These are phyloP conservation scores for Ettlia oleoabundans DNA, from an alignment of 139 green algal species.

Conservation along the genomic window DNA sequence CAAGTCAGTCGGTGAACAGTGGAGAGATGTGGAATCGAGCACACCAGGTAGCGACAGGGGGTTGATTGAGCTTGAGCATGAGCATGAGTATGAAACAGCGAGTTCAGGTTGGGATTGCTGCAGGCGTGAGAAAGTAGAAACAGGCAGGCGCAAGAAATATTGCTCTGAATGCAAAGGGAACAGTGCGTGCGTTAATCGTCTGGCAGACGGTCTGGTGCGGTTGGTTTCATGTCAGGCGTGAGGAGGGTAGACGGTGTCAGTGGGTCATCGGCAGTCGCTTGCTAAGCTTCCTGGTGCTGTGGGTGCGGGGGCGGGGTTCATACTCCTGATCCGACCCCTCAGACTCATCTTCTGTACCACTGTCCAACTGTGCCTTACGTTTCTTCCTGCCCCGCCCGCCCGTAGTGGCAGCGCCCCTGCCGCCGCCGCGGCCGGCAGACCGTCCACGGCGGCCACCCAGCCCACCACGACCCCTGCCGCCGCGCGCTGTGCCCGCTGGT, in stretches of 20 bases:
- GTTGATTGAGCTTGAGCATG: no score
- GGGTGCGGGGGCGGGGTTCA: background rate
- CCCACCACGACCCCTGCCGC: background rate
- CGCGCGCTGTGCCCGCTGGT: background rate
- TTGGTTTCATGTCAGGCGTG: background rate
- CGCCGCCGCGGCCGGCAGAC: background rate
- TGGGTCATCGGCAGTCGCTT: conserved; percentile 26
- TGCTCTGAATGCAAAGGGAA: no score
- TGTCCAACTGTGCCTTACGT: background rate
- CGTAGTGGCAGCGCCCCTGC: background rate
- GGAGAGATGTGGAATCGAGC: no score
- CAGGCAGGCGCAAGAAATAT: no score
- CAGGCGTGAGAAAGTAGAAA: no score
- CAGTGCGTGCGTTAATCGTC: no score
- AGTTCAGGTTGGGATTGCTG: no score
- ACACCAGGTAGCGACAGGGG: no score
- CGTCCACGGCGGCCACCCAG: background rate
- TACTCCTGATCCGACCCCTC: conserved; percentile 1
- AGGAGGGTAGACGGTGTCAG: background rate
- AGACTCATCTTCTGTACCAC: background rate
- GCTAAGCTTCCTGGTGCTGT: background rate
- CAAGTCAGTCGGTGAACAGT: no score
- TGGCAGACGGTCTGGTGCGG: background rate
- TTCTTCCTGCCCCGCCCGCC: background rate
- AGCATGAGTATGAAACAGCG: no score